phyloP scores from a whole-genome alignment of 108 stramenopile species.

The Epipyxis sp. region DNA sequence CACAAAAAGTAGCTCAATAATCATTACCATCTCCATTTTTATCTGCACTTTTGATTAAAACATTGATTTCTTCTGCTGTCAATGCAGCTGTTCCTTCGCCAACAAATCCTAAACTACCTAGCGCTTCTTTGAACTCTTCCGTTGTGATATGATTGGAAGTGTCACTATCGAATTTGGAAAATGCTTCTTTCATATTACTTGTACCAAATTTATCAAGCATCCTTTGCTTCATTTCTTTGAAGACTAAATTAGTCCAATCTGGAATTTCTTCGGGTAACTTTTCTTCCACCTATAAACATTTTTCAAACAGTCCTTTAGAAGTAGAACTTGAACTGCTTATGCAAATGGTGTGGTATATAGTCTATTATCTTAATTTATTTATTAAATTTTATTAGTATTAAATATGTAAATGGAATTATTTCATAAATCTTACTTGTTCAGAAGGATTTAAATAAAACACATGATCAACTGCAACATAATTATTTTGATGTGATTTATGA shows the following conservation, averaged over 20 bases:
- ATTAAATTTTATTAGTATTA: no score
- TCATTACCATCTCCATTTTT: neutral
- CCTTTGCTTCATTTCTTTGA: neutral
- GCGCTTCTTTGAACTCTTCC: neutral
- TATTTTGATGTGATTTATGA: neutral
- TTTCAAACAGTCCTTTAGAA: no score
- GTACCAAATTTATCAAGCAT: neutral
- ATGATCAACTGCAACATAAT: slow-evolving; percentile 15
- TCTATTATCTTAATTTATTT: no score
- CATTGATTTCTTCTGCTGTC: neutral
- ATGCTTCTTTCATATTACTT: neutral
- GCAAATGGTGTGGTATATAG: no score
- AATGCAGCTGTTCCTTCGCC: neutral
- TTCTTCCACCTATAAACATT: no score
- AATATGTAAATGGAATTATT: no score
- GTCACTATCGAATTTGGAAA: neutral
- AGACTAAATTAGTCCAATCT: slow-evolving; percentile 34
- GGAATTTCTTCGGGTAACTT: neutral
- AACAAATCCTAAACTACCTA: neutral
- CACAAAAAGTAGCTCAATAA: neutral
- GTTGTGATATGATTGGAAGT: neutral
- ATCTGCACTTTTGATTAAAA: neutral
- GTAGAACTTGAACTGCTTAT: no score
- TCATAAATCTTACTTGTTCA: neutral
- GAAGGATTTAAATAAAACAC: slow-evolving; percentile 17